Percentiles rank a stretch among this genome's conserved stretches.
These are phyloP conservation scores for Iberis amara DNA, from an alignment of 441 rosid species.

Conservation along the genomic window DNA sequence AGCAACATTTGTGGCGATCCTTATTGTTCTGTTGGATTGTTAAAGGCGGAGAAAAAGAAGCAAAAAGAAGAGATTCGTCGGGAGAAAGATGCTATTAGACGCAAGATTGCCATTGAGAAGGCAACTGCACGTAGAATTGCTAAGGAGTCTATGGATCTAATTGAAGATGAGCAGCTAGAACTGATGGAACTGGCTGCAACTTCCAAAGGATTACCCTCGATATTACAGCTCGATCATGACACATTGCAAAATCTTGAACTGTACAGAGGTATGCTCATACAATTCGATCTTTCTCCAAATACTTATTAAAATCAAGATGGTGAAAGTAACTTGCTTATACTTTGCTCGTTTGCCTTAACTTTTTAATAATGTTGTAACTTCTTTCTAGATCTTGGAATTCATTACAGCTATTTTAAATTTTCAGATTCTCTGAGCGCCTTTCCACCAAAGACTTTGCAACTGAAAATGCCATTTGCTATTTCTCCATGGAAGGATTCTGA, in stretches of 20 bases:
- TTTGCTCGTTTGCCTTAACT: slow-evolving; percentile 6
- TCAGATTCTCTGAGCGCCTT: slow-evolving; percentile 65
- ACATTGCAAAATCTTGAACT: slow-evolving; percentile 78
- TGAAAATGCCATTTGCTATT: slow-evolving; percentile 70
- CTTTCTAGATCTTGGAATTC: slow-evolving; percentile 5
- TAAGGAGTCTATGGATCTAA: slow-evolving; percentile 95
- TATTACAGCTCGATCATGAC: slow-evolving; percentile 76
- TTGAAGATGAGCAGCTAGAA: slow-evolving; percentile 96
- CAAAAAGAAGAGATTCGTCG: slow-evolving; percentile 85
- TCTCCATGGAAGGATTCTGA: slow-evolving; percentile 88
- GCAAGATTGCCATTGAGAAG: slow-evolving; percentile 85
- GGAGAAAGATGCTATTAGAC: slow-evolving; percentile 77
- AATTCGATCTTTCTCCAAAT: background rate
- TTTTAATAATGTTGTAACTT: background rate
- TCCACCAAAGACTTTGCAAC: slow-evolving; percentile 65
- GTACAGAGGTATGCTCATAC: slow-evolving; percentile 58
- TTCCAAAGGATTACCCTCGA: slow-evolving; percentile 68
- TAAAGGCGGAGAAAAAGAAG: slow-evolving; percentile 80
- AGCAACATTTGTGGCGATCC: slow-evolving; percentile 16
- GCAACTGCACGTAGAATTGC: slow-evolving; percentile 98
- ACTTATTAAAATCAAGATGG: slow-evolving; percentile 1
- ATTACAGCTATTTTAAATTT: slow-evolving; percentile 16
- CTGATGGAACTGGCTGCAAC: slow-evolving; percentile 96
- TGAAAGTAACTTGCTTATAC: slow-evolving; percentile 7
- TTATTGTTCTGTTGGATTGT: slow-evolving; percentile 18